These are phyloP conservation scores for Moricandia arvensis DNA, from an alignment of 345 rosid species.

Conservation along the genomic window DNA sequence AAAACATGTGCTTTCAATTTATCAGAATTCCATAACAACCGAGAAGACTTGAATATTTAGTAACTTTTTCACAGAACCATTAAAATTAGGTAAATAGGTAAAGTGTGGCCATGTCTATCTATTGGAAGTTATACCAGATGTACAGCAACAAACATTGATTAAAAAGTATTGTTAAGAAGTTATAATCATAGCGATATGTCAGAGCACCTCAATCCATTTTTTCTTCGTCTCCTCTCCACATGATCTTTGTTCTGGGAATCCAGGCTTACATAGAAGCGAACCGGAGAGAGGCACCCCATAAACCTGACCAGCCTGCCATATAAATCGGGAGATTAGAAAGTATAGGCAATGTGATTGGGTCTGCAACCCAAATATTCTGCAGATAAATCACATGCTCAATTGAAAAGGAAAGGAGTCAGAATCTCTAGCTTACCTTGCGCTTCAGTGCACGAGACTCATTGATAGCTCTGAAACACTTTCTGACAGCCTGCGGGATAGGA, in stretches of 20 bases:
- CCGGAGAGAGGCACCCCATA: conserved; percentile 96
- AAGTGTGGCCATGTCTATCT: background rate
- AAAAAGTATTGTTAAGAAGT: conserved; percentile 5
- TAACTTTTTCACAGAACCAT: conserved; percentile 1
- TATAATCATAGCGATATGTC: conserved; percentile 15
- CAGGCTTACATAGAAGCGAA: conserved; percentile 70
- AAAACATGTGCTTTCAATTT: background rate
- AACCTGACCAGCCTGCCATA: conserved; percentile 93
- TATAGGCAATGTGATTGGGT: conserved; percentile 14
- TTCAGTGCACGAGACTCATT: conserved; percentile 96
- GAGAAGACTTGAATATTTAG: conserved; percentile 6
- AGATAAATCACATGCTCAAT: background rate
- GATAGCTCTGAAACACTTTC: conserved; percentile 85
- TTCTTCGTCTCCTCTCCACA: conserved; percentile 81
- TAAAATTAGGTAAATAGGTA: background rate
- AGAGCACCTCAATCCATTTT: conserved; percentile 95
- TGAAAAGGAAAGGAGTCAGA: conserved; percentile 24
- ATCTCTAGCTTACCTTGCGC: conserved; percentile 67
- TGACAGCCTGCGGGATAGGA: conserved; percentile 59
- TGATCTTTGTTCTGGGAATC: conserved; percentile 81
- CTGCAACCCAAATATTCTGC: background rate
- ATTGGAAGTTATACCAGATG: conserved; percentile 4
- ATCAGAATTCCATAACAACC: background rate
- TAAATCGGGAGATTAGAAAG: background rate
- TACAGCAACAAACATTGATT: conserved; percentile 2